A percentile compares a stretch with the other conserved stretches of the same genome.
phyloP scores from a whole-genome alignment of 805 yeast genomes.

The Saccharomycopsis sp. region DNA sequence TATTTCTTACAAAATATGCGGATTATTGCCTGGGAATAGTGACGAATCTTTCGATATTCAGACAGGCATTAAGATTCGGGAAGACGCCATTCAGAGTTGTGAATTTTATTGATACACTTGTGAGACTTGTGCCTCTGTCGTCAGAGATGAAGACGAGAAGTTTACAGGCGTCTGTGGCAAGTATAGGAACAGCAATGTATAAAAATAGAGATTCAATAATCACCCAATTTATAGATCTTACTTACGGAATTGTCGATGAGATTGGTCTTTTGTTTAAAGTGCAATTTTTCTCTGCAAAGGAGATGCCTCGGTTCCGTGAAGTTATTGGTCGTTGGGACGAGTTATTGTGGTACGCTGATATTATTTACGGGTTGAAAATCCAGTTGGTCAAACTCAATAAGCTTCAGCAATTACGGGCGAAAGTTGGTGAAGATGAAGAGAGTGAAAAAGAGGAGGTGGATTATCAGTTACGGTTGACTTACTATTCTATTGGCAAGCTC shows the following conservation, averaged over 20 bases:
- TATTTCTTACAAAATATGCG: slow-evolving; percentile 7
- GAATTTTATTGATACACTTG: not conserved
- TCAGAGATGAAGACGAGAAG: not conserved
- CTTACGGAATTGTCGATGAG: slow-evolving; percentile 22
- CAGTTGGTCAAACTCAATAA: not conserved
- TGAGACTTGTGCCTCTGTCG: no score
- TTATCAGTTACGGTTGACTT: slow-evolving; percentile 1
- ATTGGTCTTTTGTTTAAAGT: slow-evolving; percentile 19
- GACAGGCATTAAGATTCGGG: slow-evolving; percentile 20
- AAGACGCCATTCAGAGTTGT: slow-evolving; percentile 19
- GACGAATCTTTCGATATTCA: slow-evolving; percentile 15
- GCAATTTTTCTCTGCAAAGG: slow-evolving; percentile 3
- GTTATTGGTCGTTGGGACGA: slow-evolving; percentile 13
- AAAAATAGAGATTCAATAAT: slow-evolving; percentile 2
- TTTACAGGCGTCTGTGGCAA: not conserved
- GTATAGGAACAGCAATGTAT: not conserved
- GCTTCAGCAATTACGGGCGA: not conserved
- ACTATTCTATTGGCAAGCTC: slow-evolving; percentile 7
- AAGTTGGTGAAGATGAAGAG: not conserved
- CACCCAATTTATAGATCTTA: slow-evolving; percentile 11
- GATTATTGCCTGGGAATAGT: slow-evolving; percentile 13
- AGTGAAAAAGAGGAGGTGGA: slow-evolving; percentile 6
- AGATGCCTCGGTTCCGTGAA: slow-evolving; percentile 8
- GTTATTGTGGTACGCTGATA: slow-evolving; percentile 20
- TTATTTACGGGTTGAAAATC: slow-evolving; percentile 14